phyloP scores from a whole-genome alignment of 306 rosid species.

The Prunus fruticosa region DNA sequence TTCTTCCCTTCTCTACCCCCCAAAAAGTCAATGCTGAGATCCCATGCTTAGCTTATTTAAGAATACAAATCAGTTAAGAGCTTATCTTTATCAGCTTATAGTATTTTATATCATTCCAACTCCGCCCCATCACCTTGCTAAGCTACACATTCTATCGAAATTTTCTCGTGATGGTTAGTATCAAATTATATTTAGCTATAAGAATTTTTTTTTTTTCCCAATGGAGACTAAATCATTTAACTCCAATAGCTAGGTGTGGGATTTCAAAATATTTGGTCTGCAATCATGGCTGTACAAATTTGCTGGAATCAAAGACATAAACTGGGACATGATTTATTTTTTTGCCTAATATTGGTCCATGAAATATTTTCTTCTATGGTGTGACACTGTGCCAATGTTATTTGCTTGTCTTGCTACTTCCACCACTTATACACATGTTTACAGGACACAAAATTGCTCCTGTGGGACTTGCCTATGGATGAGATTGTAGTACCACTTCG shows the following conservation, averaged over 20 bases:
- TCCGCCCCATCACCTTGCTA: not conserved
- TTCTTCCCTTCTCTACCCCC: not conserved
- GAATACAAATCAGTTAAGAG: not conserved
- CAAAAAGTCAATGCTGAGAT: not conserved
- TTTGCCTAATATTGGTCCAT: not conserved
- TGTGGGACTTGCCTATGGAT: constrained; percentile 92
- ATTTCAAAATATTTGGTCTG: not conserved
- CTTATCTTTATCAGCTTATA: not conserved
- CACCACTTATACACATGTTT: not conserved
- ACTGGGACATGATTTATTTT: not conserved
- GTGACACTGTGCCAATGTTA: not conserved
- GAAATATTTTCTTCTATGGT: not conserved
- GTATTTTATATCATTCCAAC: not conserved
- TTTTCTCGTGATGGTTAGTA: not conserved
- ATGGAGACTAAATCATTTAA: not conserved
- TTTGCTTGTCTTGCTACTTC: not conserved
- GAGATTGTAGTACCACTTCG: constrained; percentile 88
- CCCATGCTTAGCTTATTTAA: not conserved
- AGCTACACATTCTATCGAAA: not conserved
- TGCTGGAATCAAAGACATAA: not conserved
- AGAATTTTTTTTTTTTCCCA: not conserved
- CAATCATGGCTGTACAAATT: not conserved
- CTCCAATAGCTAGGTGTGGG: not conserved
- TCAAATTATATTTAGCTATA: not conserved
- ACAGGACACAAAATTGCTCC: constrained; percentile 92